Evolutionary conservation across 2,329 filamentous ascomycete genomes (phyloP).

Genomic region (Diaporthe humulicola): DNA sequence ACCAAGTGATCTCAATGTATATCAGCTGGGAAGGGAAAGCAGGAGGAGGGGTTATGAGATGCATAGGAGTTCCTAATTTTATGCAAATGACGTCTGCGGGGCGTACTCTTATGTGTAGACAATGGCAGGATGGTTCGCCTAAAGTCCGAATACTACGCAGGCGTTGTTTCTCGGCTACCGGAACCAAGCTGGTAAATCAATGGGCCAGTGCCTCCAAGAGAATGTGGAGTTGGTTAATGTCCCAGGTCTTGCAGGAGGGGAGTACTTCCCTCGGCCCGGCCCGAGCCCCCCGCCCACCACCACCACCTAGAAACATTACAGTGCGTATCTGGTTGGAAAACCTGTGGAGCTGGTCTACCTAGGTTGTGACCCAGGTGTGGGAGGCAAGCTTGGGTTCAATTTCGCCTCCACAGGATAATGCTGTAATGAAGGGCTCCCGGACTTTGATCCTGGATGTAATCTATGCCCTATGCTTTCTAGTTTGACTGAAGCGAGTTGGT

Average conservation of each 20-base stretch:
- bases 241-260: neutral
- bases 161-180: neutral
- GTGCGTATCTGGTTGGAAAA: neutral
- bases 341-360: neutral
- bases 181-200: neutral
- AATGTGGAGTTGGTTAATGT: conserved; percentile 6
- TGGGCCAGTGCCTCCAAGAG: neutral
- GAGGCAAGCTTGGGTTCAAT: neutral
- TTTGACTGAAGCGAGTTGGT: neutral
- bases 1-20: neutral
- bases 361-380: neutral
- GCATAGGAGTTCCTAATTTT: neutral
- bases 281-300: conserved; percentile 9
- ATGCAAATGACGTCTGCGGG: conserved; percentile 5
- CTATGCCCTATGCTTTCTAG: neutral
- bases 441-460: too few relatives aligned
- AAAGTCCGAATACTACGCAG: neutral
- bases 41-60: neutral
- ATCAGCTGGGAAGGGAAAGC: too few relatives aligned
- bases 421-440: too few relatives aligned
- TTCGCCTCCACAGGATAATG: neutral
- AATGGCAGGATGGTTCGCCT: neutral
- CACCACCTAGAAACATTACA: neutral
- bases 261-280: neutral
- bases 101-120: neutral